These are phyloP conservation scores for Phaeosphaeria sp. DNA, from an alignment of 2,329 filamentous ascomycete species.

Conservation along the genomic window DNA sequence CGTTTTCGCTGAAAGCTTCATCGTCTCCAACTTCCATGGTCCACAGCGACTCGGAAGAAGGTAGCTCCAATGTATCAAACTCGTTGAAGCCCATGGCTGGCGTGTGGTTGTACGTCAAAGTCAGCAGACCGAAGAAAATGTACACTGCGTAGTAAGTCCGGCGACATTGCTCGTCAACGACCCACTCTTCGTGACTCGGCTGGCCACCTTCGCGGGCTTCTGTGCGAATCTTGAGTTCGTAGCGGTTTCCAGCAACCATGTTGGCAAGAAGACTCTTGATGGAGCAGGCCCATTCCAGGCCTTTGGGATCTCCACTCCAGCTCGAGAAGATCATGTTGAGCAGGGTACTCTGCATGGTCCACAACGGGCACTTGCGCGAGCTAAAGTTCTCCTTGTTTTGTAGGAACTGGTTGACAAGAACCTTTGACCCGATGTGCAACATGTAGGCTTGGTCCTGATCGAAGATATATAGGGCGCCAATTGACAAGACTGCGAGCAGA, in stretches of 20 bases:
- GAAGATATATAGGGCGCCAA: conserved; percentile 94
- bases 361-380: conserved; percentile 93
- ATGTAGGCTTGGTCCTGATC: conserved; percentile 97
- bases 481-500: conserved; percentile 87
- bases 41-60: conserved; percentile 93
- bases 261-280: conserved; percentile 98
- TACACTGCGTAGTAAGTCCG: conserved; percentile 98
- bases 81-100: conserved; percentile 98
- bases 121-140: conserved; percentile 96
- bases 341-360: conserved; percentile 97
- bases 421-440: conserved; percentile 96
- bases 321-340: conserved; percentile 99
- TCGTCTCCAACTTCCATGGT: conserved; percentile 83
- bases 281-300: conserved; percentile 97
- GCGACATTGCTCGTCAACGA: conserved; percentile 94
- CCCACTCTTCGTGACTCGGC: conserved; percentile 87
- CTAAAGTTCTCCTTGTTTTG: conserved; percentile 99
- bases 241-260: conserved; percentile 97
- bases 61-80: conserved; percentile 90
- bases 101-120: conserved; percentile 96
- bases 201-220: conserved; percentile 80
- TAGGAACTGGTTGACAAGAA: conserved; percentile 94
- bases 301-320: conserved; percentile 98
- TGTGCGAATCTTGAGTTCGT: conserved; percentile 91
- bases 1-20: conserved; percentile 79